These are phyloP conservation scores for Penicillium italicum DNA, from an alignment of 2,329 filamentous ascomycete genomes.

Conservation along the genomic window DNA sequence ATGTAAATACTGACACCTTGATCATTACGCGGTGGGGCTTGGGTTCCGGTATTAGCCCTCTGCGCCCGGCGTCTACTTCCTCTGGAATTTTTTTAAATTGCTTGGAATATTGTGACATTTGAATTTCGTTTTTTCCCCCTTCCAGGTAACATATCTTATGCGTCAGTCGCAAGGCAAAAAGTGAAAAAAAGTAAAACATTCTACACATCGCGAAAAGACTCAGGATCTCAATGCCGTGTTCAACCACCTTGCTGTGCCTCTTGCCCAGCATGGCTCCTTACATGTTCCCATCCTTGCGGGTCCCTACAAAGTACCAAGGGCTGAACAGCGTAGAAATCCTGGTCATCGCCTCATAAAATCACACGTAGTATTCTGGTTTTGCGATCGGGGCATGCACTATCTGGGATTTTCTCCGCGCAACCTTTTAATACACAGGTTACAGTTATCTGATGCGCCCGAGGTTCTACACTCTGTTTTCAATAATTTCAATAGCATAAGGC, in stretches of 20 bases:
- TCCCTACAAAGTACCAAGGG: background rate
- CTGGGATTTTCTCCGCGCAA: background rate
- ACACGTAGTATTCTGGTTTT: background rate
- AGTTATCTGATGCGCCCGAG: background rate
- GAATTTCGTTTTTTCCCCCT: background rate
- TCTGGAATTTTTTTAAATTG: constrained; percentile 2
- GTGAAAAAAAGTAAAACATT: background rate
- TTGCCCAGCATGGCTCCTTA: constrained; percentile 26
- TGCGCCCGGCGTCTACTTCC: constrained; percentile 12
- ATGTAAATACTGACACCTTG: background rate
- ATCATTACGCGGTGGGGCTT: constrained; percentile 21
- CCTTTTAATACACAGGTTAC: background rate
- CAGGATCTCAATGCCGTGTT: constrained; percentile 1
- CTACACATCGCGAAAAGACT: background rate
- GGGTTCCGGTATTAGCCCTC: constrained; percentile 8
- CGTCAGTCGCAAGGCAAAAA: constrained; percentile 4
- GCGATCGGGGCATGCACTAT: background rate
- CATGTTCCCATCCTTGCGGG: constrained; percentile 27
- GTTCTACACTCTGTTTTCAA: background rate
- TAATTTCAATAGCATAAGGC: background rate
- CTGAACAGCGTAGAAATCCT: background rate
- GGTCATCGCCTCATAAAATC: background rate
- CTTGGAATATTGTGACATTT: background rate
- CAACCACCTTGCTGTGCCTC: constrained; percentile 8
- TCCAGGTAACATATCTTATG: constrained; percentile 21